A percentile compares a stretch with the other conserved stretches of the same genome.
phyloP scores from a whole-genome alignment of 805 yeast species.

The Ogataea ganodermae region DNA sequence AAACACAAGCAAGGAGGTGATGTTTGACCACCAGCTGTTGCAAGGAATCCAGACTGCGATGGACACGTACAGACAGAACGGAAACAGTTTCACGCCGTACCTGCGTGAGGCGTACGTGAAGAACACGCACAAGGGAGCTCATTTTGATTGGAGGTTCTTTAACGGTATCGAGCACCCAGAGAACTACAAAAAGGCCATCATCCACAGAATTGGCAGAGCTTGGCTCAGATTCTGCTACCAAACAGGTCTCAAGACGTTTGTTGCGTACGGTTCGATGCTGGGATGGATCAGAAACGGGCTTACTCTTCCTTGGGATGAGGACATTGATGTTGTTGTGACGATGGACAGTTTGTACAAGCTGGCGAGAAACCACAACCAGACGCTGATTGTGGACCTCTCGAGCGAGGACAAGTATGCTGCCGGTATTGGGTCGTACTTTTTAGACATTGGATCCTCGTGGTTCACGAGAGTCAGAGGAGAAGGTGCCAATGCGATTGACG shows the following conservation, averaged over 20 bases:
- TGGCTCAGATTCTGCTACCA: conserved; percentile 51
- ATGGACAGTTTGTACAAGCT: conserved; percentile 46
- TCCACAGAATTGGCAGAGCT: conserved; percentile 52
- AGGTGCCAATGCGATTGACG: conserved; percentile 62
- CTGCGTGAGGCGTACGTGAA: conserved; percentile 40
- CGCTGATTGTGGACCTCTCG: conserved; percentile 46
- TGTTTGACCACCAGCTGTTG: conserved; percentile 25
- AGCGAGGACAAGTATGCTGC: conserved; percentile 35
- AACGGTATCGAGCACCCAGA: conserved; percentile 46
- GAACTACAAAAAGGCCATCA: conserved; percentile 38
- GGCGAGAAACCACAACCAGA: conserved; percentile 50
- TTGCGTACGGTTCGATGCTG: conserved; percentile 65
- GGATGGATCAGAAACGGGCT: conserved; percentile 69
- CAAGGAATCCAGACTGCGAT: conserved; percentile 21
- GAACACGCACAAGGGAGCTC: conserved; percentile 33
- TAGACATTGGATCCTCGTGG: conserved; percentile 49
- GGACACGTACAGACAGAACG: conserved; percentile 15
- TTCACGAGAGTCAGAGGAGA: conserved; percentile 53
- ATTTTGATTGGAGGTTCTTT: conserved; percentile 58
- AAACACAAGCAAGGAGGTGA: conserved; percentile 1
- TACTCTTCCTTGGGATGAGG: conserved; percentile 67
- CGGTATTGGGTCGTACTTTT: conserved; percentile 58
- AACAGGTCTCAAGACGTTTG: conserved; percentile 55
- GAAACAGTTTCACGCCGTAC: conserved; percentile 30
- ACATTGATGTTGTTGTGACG: conserved; percentile 66